Base-by-base conservation (phyloP, 208 protist genomes). In the Trypanosoma congolense region DNA sequence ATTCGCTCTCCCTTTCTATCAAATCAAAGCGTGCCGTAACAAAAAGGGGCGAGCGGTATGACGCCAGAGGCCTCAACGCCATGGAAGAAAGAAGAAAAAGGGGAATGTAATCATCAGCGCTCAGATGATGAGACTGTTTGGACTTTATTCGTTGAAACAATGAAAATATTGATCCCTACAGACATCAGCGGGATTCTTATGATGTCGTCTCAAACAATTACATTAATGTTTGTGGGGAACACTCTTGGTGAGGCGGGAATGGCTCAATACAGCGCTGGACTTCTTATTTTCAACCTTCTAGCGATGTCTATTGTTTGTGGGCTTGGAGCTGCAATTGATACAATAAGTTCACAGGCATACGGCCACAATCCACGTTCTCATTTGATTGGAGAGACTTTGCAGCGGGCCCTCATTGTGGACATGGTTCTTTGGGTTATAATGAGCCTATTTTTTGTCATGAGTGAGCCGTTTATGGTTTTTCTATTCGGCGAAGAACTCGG, bases 201-300 rank as follows among this genome's bases (percentile, higher is more conserved):
- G 72, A 81, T 86, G 63, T 80, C 70, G 4, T 76, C 72, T 22
- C 82, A 86, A 64, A 83, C 62, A 0, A 61, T 90, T 26, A 86
- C 77, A 0, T 59, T 86, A 29, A 53, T 55, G 6, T 86, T 73
- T 70, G 77, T 90, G 2, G 71, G 74, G 21, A 53, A 62, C 28
- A 49, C 65, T 53, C 75, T 78, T 22, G 59, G 70, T 6, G 56
- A 43, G 28, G 38, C 50, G 3, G 75, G 51, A 14, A 65, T 73
- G 22, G 70, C 75, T 18, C 74, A 83, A 57, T 86, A 84, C 79
- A 77, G 68, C 36, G 72, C 73, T 21, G 73, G 61, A 18, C 57
- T 91, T 57, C 56, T 79, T 44, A 55, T 87, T n/a, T 84, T 87
- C 65, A 83, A 91, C 65, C 66, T 83, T 40, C 67, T 56, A 18